These are phyloP conservation scores for Tephrocybe sp. DNA, from an alignment of 768 basidiomycete genomes.

Conservation along the genomic window DNA sequence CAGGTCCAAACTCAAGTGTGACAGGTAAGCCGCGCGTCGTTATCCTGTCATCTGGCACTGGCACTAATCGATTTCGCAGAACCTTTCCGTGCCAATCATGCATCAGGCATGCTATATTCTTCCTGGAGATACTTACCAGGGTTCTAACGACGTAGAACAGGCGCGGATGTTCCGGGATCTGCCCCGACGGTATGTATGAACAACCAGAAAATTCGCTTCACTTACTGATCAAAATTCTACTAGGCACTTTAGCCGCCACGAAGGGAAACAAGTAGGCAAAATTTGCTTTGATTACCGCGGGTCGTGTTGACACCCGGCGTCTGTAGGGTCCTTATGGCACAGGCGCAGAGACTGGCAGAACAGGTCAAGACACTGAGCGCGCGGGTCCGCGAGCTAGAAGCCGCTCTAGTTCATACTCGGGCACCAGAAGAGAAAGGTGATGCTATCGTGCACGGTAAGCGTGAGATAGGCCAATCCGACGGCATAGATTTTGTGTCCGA, in stretches of 20 bases:
- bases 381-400: conserved; percentile 47
- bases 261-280: conserved; percentile 59
- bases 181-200: conserved; percentile 43
- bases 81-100: conserved; percentile 58
- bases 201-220: neutral
- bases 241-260: conserved; percentile 50
- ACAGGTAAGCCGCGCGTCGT: conserved; percentile 29
- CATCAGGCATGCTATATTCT: conserved; percentile 28
- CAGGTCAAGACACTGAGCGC: conserved; percentile 43
- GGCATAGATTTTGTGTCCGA: conserved; percentile 33
- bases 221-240: conserved; percentile 2
- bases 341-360: conserved; percentile 45
- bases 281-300: conserved; percentile 4
- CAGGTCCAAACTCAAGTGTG: conserved; percentile 58
- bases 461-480: conserved; percentile 17
- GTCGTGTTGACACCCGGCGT: neutral
- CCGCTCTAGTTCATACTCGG: conserved; percentile 31
- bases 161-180: conserved; percentile 51
- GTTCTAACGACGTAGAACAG: conserved; percentile 20
- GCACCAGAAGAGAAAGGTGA: neutral
- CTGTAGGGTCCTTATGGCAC: conserved; percentile 49
- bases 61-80: conserved; percentile 27
- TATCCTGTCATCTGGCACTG: neutral
- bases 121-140: neutral
- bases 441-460: conserved; percentile 5